phyloP scores from a whole-genome alignment of 306 rosid genomes.

The Amphicarpaea edgeworthii region DNA sequence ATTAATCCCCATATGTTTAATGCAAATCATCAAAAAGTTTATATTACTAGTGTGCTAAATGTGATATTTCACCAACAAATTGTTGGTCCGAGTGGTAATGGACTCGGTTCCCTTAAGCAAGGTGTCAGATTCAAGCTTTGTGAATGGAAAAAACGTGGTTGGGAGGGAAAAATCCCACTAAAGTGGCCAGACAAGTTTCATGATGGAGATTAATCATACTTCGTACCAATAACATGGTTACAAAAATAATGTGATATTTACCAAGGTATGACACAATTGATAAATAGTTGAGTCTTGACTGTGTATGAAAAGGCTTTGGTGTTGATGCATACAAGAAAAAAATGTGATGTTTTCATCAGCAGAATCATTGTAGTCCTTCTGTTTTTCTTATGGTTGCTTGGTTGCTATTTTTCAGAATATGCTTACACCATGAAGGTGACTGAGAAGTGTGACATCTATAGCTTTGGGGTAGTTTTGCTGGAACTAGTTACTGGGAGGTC shows the following conservation, averaged over 20 bases:
- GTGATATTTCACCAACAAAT: no score
- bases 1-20: neutral
- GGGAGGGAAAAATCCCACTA: no score
- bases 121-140: no score
- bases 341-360: neutral
- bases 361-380: slow-evolving; percentile 30
- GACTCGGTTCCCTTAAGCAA: no score
- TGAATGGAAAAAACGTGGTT: no score
- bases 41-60: slow-evolving; percentile 3
- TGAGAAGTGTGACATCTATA: slow-evolving; percentile 84
- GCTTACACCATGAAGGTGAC: slow-evolving; percentile 90
- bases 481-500: slow-evolving; percentile 71
- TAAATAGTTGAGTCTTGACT: neutral
- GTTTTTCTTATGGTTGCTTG: slow-evolving; percentile 34
- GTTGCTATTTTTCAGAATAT: slow-evolving; percentile 64
- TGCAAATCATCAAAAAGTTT: neutral
- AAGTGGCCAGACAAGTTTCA: no score
- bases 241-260: neutral
- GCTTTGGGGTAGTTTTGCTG: slow-evolving; percentile 83
- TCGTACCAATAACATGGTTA: no score
- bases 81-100: no score
- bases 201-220: no score
- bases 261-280: neutral
- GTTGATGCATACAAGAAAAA: neutral
- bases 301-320: neutral